A percentile compares a stretch with the other conserved stretches of the same genome.
Evolutionary conservation across 2,329 filamentous ascomycete species (phyloP).

Genomic region (Mycocentrospora acerina): DNA sequence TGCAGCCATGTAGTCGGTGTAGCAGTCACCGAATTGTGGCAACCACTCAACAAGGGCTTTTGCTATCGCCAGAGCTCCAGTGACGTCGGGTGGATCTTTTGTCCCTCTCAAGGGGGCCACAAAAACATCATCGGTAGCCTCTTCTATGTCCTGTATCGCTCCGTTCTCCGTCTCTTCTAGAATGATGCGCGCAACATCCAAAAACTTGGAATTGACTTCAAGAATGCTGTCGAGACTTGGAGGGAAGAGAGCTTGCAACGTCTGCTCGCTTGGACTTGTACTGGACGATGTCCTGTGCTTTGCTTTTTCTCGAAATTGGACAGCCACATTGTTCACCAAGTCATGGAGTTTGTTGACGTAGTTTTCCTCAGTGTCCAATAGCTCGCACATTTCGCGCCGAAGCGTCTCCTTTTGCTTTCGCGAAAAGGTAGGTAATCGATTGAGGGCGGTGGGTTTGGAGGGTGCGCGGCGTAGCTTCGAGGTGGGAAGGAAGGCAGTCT

Average conservation of each 20-base stretch:
- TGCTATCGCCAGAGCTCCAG: slow-evolving; percentile 75
- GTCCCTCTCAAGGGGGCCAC: slow-evolving; percentile 36
- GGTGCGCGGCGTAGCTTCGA: slow-evolving; percentile 81
- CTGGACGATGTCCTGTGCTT: slow-evolving; percentile 60
- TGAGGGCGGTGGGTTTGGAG: slow-evolving; percentile 80
- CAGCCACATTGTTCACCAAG: slow-evolving; percentile 76
- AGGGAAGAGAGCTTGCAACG: slow-evolving; percentile 78
- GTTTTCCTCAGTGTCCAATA: slow-evolving; percentile 90
- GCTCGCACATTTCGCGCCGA: slow-evolving; percentile 83
- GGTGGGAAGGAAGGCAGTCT: slow-evolving; percentile 83
- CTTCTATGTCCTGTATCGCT: slow-evolving; percentile 74
- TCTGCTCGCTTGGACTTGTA: slow-evolving; percentile 69
- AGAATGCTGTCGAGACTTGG: slow-evolving; percentile 77
- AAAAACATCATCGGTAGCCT: slow-evolving; percentile 45
- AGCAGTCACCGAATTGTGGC: slow-evolving; percentile 85
- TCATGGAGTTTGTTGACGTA: slow-evolving; percentile 89
- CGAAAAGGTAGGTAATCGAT: slow-evolving; percentile 74
- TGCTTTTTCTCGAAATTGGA: slow-evolving; percentile 74
- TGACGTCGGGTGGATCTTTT: slow-evolving; percentile 63
- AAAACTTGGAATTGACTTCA: slow-evolving; percentile 76
- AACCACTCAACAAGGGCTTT: slow-evolving; percentile 88
- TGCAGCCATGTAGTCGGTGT: slow-evolving; percentile 88
- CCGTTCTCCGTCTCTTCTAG: slow-evolving; percentile 83
- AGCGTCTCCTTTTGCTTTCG: slow-evolving; percentile 81
- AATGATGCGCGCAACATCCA: slow-evolving; percentile 72